A percentile compares a stretch with the other conserved stretches of the same genome.
Evolutionary conservation across 2,329 filamentous ascomycete genomes (phyloP).

Genomic region (Scleromitrula shiraiana): DNA sequence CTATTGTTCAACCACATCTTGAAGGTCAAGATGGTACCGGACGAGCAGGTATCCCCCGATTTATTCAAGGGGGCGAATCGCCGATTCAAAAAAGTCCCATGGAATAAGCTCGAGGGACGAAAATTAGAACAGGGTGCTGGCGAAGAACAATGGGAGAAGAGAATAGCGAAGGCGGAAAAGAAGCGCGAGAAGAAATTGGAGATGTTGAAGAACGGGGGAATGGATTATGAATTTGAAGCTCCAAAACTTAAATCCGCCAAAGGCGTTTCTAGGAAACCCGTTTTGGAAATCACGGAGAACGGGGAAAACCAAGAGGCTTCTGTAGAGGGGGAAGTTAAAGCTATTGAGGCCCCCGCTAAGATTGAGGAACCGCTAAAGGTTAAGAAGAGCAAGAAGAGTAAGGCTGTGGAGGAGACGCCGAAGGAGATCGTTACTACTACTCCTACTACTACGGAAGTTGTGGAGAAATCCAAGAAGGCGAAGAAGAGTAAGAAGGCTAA

Average conservation of each 20-base stretch:
- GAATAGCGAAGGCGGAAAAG: slow-evolving; percentile 64
- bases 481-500: slow-evolving; percentile 31
- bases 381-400: slow-evolving; percentile 21
- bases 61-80: slow-evolving; percentile 87
- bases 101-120: slow-evolving; percentile 76
- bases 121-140: slow-evolving; percentile 65
- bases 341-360: slow-evolving; percentile 26
- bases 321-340: slow-evolving; percentile 19
- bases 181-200: slow-evolving; percentile 61
- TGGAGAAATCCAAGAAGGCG: slow-evolving; percentile 17
- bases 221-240: slow-evolving; percentile 77
- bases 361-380: slow-evolving; percentile 8
- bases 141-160: slow-evolving; percentile 70
- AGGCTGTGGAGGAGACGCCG: slow-evolving; percentile 13
- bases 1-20: slow-evolving; percentile 90
- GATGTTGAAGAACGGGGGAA: slow-evolving; percentile 66
- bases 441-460: slow-evolving; percentile 35
- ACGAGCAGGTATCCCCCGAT: slow-evolving; percentile 69
- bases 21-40: slow-evolving; percentile 72
- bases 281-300: slow-evolving; percentile 15
- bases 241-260: slow-evolving; percentile 62
- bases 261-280: slow-evolving; percentile 37
- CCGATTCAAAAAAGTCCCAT: slow-evolving; percentile 81
- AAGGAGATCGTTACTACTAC: slow-evolving; percentile 21
- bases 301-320: slow-evolving; percentile 15